A percentile compares a stretch with the other conserved stretches of the same genome.
These are phyloP conservation scores for Pyrenophora teres DNA, from an alignment of 2,329 filamentous ascomycete genomes.

Conservation along the genomic window DNA sequence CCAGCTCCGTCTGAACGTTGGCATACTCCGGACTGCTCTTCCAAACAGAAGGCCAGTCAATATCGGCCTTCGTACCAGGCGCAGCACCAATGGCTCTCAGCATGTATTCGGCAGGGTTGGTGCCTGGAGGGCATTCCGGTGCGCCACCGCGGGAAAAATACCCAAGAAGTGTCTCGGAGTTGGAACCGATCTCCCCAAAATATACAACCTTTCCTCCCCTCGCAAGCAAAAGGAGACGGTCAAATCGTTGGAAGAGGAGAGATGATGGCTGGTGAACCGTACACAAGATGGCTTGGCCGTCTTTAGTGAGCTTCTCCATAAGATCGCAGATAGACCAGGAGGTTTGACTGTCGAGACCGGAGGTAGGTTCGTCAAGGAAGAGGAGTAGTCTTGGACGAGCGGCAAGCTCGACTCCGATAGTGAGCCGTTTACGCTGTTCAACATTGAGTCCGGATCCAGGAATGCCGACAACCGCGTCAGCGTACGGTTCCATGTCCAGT, in stretches of 20 bases:
- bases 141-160: slow-evolving; percentile 78
- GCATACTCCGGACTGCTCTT: slow-evolving; percentile 28
- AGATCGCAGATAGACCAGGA: slow-evolving; percentile 86
- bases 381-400: slow-evolving; percentile 35
- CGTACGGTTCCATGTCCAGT: slow-evolving; percentile 71
- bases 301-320: slow-evolving; percentile 81
- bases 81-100: slow-evolving; percentile 54
- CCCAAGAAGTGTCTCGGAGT: slow-evolving; percentile 64
- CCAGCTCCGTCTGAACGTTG: slow-evolving; percentile 46
- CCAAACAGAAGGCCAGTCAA: slow-evolving; percentile 52
- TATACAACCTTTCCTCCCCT: slow-evolving; percentile 76
- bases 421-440: slow-evolving; percentile 67
- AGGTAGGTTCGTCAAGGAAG: slow-evolving; percentile 73
- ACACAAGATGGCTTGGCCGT: slow-evolving; percentile 79
- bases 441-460: slow-evolving; percentile 31
- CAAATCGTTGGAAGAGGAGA: slow-evolving; percentile 86
- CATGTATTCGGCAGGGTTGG: slow-evolving; percentile 81
- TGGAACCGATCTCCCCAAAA: slow-evolving; percentile 75
- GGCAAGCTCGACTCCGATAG: slow-evolving; percentile 56
- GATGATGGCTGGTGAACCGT: slow-evolving; percentile 94
- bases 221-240: slow-evolving; percentile 74
- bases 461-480: slow-evolving; percentile 24
- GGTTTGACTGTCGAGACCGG: slow-evolving; percentile 79
- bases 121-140: slow-evolving; percentile 63
- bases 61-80: slow-evolving; percentile 28